Base-by-base conservation (phyloP, 345 rosid species). In the Anacardium occidentale region DNA sequence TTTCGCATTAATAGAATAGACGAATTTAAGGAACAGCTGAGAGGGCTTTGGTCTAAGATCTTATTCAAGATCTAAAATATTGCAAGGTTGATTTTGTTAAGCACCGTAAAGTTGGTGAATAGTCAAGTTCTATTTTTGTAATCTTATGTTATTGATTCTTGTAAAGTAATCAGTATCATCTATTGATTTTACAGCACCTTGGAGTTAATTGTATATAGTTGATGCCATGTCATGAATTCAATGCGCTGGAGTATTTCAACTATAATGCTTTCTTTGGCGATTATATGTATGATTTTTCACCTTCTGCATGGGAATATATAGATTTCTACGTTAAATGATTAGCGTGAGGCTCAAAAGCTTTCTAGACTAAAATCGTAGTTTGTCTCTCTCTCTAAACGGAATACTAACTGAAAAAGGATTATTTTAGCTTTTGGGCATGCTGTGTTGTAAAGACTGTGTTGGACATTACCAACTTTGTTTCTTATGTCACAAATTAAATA, bases 171-270 rank as follows among this genome's bases (percentile, higher is more conserved):
- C 60, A 68, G 69, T 51, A 40, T 26, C 58, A 64, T 82, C 64
- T 77, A 40, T 67, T 71, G 62, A 51, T 78, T 80, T 82, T 80
- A 76, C 83, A 94, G 98, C 97, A 90, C 69, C 97, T 94, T 79
- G 98, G 98, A 68, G 78, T 94, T 76, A 94, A 92, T 78, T 94
- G 98, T 76, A 87, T 94, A 80, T 97, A 94, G 77, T 72, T 92
- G 77, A 92, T 94, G 98, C 98, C 98, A 61, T 94, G 97, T 81
- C 97, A 94, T 70, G 97, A 94, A 79, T 94, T 94, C 79, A 94
- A 94, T 77, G 98, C 92, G 83, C 84, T 94, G 78, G 98, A 94
- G 85, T 85, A 90, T 84, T 86, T 78, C 89, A 87, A 88, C 83
- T 89, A 92, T 88, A 94, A 92, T 82, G 74, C 97, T 55, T 83